A percentile compares a stretch with the other conserved stretches of the same genome.
Conservation (phyloP, 768 basidiomycete genomes). For the Leccinum broughii region DNA sequence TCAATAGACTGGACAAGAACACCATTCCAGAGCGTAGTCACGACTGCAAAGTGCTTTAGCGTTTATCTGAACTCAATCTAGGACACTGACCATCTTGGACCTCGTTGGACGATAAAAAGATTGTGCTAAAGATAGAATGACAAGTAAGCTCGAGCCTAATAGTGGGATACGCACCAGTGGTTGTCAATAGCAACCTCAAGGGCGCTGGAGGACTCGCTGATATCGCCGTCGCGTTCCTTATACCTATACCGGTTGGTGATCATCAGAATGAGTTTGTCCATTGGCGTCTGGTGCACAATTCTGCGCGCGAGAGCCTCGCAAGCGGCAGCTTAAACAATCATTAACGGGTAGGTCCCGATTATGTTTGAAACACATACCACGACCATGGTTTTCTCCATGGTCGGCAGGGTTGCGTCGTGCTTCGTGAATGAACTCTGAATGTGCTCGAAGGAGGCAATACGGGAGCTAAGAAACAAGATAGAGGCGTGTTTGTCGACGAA, state of each 20-base stretch:
- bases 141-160: slow-evolving; percentile 1
- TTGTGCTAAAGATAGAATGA: slow-evolving; percentile 47
- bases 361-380: slow-evolving; percentile 49
- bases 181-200: slow-evolving; percentile 92
- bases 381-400: slow-evolving; percentile 79
- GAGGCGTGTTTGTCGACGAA: neutral
- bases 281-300: slow-evolving; percentile 68
- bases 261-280: slow-evolving; percentile 63
- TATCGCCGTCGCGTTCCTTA: slow-evolving; percentile 71
- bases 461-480: slow-evolving; percentile 55
- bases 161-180: slow-evolving; percentile 59
- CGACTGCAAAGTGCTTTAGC: slow-evolving; percentile 48
- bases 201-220: slow-evolving; percentile 71
- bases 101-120: slow-evolving; percentile 84
- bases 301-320: slow-evolving; percentile 84
- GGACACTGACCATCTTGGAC: slow-evolving; percentile 67
- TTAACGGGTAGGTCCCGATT: neutral
- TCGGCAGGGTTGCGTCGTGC: slow-evolving; percentile 81
- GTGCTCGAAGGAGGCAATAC: slow-evolving; percentile 75
- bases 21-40: slow-evolving; percentile 81
- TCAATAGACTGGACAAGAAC: slow-evolving; percentile 78
- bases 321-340: slow-evolving; percentile 54
- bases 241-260: slow-evolving; percentile 81
- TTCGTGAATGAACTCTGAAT: slow-evolving; percentile 79
- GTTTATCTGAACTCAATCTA: neutral